These are phyloP conservation scores for Starmerella cellae DNA, from an alignment of 805 yeast species.

Conservation along the genomic window DNA sequence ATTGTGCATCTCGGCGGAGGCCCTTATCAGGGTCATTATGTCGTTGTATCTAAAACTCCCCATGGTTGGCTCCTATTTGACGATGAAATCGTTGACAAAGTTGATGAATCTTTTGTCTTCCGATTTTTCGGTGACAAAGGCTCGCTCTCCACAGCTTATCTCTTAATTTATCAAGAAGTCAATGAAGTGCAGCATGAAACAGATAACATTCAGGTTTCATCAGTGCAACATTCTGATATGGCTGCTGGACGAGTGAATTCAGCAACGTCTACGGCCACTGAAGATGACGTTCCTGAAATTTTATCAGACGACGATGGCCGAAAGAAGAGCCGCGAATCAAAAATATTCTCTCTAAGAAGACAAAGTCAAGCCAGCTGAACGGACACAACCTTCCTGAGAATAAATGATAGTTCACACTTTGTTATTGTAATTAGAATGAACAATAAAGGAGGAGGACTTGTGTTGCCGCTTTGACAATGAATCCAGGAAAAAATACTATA, in stretches of 20 bases:
- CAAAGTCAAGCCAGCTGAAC: not conserved
- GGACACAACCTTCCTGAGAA: not conserved
- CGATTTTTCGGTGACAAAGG: constrained; percentile 80
- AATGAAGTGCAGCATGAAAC: constrained; percentile 19
- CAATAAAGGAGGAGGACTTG: no score
- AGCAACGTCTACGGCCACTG: not conserved
- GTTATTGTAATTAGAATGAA: no score
- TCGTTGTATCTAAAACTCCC: constrained; percentile 65
- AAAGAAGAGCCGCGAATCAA: not conserved
- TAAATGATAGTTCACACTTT: not conserved
- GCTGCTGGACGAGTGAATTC: not conserved
- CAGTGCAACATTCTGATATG: no score
- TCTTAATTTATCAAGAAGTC: constrained; percentile 61
- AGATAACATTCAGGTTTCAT: constrained; percentile 5
- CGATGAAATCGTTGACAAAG: constrained; percentile 86
- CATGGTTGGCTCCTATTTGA: constrained; percentile 88
- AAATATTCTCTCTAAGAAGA: constrained; percentile 1
- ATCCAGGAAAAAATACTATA: no score
- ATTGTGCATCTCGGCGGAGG: constrained; percentile 96
- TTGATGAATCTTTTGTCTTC: constrained; percentile 69
- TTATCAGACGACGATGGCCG: not conserved
- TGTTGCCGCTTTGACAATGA: no score
- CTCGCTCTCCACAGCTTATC: constrained; percentile 83
- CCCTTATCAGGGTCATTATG: constrained; percentile 95
- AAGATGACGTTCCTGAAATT: not conserved